Base-by-base conservation (phyloP, 1,284 basidiomycete species). In the Pisolithus thermaeus region DNA sequence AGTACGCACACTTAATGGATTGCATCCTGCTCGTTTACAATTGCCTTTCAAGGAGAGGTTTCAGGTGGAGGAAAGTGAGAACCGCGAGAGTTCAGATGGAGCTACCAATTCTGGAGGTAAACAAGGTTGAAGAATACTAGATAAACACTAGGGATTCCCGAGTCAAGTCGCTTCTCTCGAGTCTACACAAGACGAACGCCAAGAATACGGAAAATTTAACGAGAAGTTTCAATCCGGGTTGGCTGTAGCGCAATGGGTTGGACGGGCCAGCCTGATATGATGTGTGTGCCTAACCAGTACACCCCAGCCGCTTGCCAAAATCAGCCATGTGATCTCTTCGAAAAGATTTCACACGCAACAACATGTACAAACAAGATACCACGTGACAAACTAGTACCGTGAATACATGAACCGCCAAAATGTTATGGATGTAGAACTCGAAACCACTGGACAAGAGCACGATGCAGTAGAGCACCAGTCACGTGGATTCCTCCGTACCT, bases 1-100 rank as follows among this genome's bases (percentile, higher is more conserved):
- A 47, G 36, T 37, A 69, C 73, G 56, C 59, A 83, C 82, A 84
- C 76, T 84, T 85, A 61, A 85, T 84, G 61, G 83, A 80, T 70
- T 84, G 83, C 83, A 84, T 84, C 65, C 58, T 74, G 68, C 39
- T 53, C 44, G 53, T 59, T 60, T 53, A 54, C 3, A 56, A 60
- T 53, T 56, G 55, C 54, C 57, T 45, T 53, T 54, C 25, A 27
- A 3, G 7, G 46, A 42, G 52, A 44, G 40, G 46, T 54, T 45
- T 45, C 47, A 46, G 43, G 50, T 47, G 7, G 50, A 46, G 20
- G 27, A 30, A 35, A 50, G 36, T 28, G 18, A 27, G 30, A 38
- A 47, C 43, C 50, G 45, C 47, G 49, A 50, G 54, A 46, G 47
- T 22, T 50, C 37, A 53, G 50, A 55, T 62, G 47, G 49, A 42